Percentiles rank a stretch among this genome's conserved stretches.
These are phyloP conservation scores for Bryoglossum gracile DNA, from an alignment of 495 filamentous ascomycete species.

Conservation along the genomic window DNA sequence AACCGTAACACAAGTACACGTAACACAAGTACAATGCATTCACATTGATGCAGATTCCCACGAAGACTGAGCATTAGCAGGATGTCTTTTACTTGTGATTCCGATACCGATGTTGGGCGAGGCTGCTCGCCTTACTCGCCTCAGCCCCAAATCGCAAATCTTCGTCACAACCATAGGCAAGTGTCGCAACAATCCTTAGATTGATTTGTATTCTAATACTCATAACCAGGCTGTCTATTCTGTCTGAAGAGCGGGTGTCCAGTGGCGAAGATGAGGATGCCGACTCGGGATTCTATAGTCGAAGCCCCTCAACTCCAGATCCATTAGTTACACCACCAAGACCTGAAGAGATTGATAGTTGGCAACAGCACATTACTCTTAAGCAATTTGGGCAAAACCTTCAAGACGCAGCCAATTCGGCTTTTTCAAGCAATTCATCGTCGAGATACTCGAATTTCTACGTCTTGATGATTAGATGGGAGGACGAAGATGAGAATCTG, in stretches of 20 bases:
- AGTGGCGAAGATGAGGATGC: not conserved
- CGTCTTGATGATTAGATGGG: constrained; percentile 12
- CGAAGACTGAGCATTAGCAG: not conserved
- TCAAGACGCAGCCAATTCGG: constrained; percentile 6
- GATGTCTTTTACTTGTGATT: not conserved
- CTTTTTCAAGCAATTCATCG: not conserved
- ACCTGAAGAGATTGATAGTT: not conserved
- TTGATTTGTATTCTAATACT: no score
- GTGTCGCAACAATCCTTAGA: no score
- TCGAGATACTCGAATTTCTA: constrained; percentile 6
- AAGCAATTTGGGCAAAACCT: constrained; percentile 7
- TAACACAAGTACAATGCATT: not conserved
- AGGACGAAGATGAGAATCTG: not conserved
- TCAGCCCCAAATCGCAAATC: not conserved
- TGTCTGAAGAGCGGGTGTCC: not conserved
- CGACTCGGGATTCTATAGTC: not conserved
- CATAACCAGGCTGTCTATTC: not conserved
- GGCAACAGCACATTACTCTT: constrained; percentile 1
- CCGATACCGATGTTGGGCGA: not conserved
- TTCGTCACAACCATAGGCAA: not conserved
- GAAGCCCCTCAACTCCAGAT: not conserved
- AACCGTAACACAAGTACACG: not conserved
- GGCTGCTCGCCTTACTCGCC: not conserved
- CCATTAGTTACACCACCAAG: not conserved
- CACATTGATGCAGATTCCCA: not conserved